phyloP scores from a whole-genome alignment of 2,329 filamentous ascomycete genomes.

The Cladobotryum protrusum region DNA sequence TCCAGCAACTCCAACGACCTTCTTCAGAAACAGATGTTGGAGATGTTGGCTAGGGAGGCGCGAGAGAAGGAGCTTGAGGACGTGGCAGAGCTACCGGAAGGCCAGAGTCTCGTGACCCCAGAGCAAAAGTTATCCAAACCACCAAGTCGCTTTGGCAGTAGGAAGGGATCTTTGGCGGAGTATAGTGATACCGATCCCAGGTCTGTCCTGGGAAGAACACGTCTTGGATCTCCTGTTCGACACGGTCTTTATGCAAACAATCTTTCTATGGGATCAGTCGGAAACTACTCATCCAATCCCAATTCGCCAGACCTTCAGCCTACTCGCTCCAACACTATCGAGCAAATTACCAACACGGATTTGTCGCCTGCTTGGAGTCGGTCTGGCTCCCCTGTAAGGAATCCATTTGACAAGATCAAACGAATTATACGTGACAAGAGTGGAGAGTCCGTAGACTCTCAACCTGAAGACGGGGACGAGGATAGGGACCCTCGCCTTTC shows the following conservation, averaged over 20 bases:
- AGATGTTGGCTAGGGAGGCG: conserved; percentile 52
- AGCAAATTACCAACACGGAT: conserved; percentile 56
- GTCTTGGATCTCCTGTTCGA: conserved; percentile 17
- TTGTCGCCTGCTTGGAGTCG: conserved; percentile 59
- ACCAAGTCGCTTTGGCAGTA: conserved; percentile 26
- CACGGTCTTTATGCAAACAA: conserved; percentile 34
- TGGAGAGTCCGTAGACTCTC: conserved; percentile 35
- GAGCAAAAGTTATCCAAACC: conserved; percentile 25
- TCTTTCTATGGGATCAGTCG: conserved; percentile 34
- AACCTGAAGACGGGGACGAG: conserved; percentile 27
- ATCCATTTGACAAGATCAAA: conserved; percentile 50
- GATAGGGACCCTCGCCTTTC: conserved; percentile 23
- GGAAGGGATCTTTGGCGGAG: conserved; percentile 33
- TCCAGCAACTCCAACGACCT: conserved; percentile 45
- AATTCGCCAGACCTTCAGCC: conserved; percentile 48
- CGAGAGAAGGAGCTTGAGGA: conserved; percentile 34
- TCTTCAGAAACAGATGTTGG: conserved; percentile 56
- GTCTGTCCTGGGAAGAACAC: conserved; percentile 16
- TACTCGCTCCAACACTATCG: conserved; percentile 40
- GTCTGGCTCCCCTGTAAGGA: conserved; percentile 56
- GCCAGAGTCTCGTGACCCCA: conserved; percentile 27
- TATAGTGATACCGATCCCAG: conserved; percentile 35
- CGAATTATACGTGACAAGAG: conserved; percentile 50
- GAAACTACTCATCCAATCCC: conserved; percentile 40
- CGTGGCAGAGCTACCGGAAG: conserved; percentile 28